A percentile compares a stretch with the other conserved stretches of the same genome.
Conservation (phyloP, 192 early-diverging fungal genomes). For the Backusella australiensis region DNA sequence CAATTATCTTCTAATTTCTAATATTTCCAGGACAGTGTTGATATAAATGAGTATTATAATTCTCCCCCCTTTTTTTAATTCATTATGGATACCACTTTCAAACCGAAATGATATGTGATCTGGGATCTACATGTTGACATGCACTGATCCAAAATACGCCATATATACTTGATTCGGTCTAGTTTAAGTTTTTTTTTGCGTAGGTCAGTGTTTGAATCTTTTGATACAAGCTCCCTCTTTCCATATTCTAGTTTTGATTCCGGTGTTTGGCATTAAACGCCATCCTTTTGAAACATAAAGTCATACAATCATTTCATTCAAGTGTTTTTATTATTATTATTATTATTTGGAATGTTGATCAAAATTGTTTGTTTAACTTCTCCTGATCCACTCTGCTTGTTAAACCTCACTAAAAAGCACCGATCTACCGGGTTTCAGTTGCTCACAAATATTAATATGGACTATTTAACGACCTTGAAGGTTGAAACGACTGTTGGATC, state of each 20-base stretch:
- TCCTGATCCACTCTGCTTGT: no score
- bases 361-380: no score
- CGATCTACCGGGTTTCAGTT: no score
- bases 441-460: no score
- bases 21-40: background rate
- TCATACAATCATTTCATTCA: background rate
- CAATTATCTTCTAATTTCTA: background rate
- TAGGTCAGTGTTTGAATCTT: background rate
- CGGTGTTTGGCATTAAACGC: background rate
- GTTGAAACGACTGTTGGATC: no score
- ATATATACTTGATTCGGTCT: background rate
- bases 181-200: background rate
- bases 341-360: background rate
- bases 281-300: background rate
- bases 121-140: background rate
- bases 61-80: no score
- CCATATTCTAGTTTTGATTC: background rate
- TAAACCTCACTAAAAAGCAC: no score
- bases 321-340: background rate
- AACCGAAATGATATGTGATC: background rate
- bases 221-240: background rate
- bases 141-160: background rate
- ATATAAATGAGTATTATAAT: background rate
- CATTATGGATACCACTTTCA: no score
- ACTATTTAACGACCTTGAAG: no score